A percentile compares a stretch with the other conserved stretches of the same genome.
Evolutionary conservation across 139 green algal genomes (phyloP).

Genomic region (Closterium sp.): DNA sequence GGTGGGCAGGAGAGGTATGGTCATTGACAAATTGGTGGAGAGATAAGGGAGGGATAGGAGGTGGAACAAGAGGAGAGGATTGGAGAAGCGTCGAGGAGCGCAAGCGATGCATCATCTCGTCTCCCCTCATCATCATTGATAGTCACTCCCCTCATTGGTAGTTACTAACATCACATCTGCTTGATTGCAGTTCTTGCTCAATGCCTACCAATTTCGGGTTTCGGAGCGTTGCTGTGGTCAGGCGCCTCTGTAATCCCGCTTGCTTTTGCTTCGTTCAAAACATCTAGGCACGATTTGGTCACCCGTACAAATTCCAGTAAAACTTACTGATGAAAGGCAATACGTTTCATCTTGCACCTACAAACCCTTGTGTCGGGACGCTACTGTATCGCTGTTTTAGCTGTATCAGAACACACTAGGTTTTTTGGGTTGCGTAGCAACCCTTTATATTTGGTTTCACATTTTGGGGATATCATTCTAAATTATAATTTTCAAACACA

Average conservation of each 20-base stretch:
- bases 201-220: not conserved
- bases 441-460: too few relatives aligned
- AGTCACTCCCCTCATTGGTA: not conserved
- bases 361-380: too few relatives aligned
- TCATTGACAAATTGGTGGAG: not conserved
- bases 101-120: not conserved
- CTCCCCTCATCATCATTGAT: not conserved
- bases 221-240: not conserved
- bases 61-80: too few relatives aligned
- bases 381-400: too few relatives aligned
- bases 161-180: not conserved
- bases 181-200: not conserved
- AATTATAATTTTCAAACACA: too few relatives aligned
- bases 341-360: too few relatives aligned
- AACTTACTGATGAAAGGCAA: too few relatives aligned
- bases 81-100: not conserved
- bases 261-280: not conserved
- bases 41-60: not conserved
- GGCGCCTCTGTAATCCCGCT: not conserved
- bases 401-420: too few relatives aligned
- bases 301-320: too few relatives aligned
- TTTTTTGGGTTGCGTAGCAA: too few relatives aligned
- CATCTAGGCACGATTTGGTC: not conserved
- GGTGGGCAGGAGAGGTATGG: not conserved
- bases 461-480: too few relatives aligned